Evolutionary conservation across 306 rosid genomes (phyloP).

Genomic region (Quercus parvula): DNA sequence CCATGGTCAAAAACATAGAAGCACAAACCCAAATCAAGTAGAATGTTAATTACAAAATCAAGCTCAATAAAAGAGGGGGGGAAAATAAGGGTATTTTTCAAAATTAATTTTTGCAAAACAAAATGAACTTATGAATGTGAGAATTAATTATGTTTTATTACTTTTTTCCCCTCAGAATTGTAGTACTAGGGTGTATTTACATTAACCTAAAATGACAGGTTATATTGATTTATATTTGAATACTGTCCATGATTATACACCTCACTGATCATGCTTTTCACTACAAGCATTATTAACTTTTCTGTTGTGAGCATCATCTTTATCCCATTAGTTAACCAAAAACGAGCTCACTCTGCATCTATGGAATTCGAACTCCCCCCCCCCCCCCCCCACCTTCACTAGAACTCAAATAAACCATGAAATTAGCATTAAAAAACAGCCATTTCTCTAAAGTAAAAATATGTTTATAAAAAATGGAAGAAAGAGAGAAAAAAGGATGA

Average conservation of each 20-base stretch:
- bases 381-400: not conserved
- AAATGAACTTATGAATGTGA: not conserved
- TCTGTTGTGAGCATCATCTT: not conserved
- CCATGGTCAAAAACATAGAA: constrained; percentile 25
- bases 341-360: not conserved
- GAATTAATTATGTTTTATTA: not conserved
- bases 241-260: not conserved
- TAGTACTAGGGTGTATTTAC: not conserved
- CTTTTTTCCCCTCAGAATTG: not conserved
- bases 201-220: not conserved
- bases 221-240: not conserved
- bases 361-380: not conserved
- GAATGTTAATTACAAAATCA: constrained; percentile 1
- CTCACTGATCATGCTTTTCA: not conserved
- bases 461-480: not conserved
- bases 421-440: not conserved
- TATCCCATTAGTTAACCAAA: not conserved
- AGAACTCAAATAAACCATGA: not conserved
- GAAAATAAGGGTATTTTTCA: not conserved
- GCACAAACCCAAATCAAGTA: constrained; percentile 25
- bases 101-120: not conserved
- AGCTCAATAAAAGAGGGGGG: constrained; percentile 3
- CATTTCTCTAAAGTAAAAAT: not conserved
- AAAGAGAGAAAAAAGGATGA: not conserved
- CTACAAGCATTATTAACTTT: not conserved